Evolutionary conservation across 805 yeast genomes (phyloP), one percentile per base, ranked within the genome.

Genomic region (Saccharomyces eubayanus): DNA sequence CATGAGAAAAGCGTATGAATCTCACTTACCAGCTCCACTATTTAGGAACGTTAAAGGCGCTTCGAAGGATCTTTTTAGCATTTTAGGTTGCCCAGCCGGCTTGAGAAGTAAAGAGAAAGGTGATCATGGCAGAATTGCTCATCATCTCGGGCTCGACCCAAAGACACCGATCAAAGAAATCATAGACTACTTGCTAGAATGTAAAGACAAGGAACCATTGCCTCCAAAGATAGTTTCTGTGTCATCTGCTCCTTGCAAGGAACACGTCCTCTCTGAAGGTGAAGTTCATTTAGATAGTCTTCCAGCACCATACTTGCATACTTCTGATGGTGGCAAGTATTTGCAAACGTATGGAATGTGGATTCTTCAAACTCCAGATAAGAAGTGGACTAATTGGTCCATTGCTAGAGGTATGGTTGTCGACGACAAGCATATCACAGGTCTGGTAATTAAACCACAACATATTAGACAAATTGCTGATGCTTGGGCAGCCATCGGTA

Each of bases 321-420:
- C 46, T 14, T 56, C 51, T 43, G 68, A 64, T 50, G 68, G 68
- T 16, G 70, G 69, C 5, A 60, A 59, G 40, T 66, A 62, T 47
- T 49, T 66, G 28, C 68, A 65, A 53, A 66, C 68, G 10, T 65
- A 65, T 47, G 70, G 69, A 27, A 63, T 65, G 67, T 64, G 55
- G 46, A 50, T 60, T 27, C 47, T 63, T 14, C 59, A 64, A 51
- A 65, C 69, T 8, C 68, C 70, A 3, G 69, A 65, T 51, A 56
- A 56, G 36, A 46, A 49, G 5, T 65, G 67, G 69, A 59, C 67
- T 16, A 66, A 66, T 49, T 66, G 69, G 70, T 63, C 66, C 11
- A 63, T 65, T 54, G 67, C 70, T 8, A 57, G 70, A 50, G 67
- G 59, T 24, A 62, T 64, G 68, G 51, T 65, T 31, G 20, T 48